Conservation (phyloP, 2,329 filamentous ascomycete genomes). For the Scleromitrula shiraiana region DNA sequence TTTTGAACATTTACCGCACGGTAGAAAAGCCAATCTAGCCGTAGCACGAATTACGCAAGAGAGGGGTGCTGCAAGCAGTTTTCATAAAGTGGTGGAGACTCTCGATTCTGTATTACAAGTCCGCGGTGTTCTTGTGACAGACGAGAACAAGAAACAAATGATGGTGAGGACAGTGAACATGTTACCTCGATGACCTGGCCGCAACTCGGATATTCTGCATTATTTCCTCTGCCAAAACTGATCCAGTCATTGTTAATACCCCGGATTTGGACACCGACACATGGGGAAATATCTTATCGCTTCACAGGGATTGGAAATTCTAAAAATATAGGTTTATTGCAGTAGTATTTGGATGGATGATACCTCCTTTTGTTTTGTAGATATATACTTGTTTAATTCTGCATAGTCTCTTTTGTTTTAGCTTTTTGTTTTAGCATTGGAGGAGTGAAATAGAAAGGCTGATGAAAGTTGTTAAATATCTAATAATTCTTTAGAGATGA, state of each 20-base stretch:
- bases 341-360: conserved; percentile 10
- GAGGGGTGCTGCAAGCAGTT: conserved; percentile 83
- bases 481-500: conserved; percentile 1
- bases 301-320: neutral
- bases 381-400: conserved; percentile 11
- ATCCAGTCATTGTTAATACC: neutral
- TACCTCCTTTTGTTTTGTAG: conserved; percentile 9
- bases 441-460: neutral
- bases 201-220: neutral
- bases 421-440: too few relatives aligned
- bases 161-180: conserved; percentile 57
- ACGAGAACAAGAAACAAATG: conserved; percentile 59
- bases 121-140: conserved; percentile 60
- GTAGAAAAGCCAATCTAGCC: conserved; percentile 65
- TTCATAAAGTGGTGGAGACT: conserved; percentile 73
- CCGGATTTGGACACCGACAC: neutral
- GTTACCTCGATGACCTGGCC: conserved; percentile 1
- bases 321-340: neutral
- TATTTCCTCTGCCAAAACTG: neutral
- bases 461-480: conserved; percentile 4
- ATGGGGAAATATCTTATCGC: neutral
- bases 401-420: conserved; percentile 7
- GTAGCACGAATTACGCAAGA: conserved; percentile 84
- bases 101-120: conserved; percentile 60
- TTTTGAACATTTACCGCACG: conserved; percentile 50